Base-by-base conservation (phyloP, 2,329 filamentous ascomycete genomes). In the Remersonia thermophila region DNA sequence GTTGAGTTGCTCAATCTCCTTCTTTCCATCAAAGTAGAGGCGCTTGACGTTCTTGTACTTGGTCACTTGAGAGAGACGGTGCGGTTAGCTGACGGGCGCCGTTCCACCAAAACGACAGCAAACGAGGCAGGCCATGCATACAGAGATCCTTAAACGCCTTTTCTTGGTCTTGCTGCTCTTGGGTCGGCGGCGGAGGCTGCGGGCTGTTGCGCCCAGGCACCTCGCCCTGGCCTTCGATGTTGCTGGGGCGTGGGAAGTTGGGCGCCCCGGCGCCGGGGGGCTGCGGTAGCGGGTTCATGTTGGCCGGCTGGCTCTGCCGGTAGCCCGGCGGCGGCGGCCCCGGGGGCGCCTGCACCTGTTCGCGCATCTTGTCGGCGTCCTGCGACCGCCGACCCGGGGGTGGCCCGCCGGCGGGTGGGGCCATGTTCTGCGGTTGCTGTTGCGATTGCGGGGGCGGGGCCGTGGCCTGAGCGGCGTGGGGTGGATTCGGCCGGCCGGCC, bases 11-110 rank as follows among this genome's bases (percentile, higher is more conserved):
- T 95, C 87, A 36, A 96, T 89, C 60, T 95, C 87, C 12, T 78
- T 71, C 55, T 93, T 91, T 53, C 89, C 86, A 46, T 96, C 91
- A 57, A 96, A 96, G 56, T 95, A 98, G 51, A 95, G 83, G 38
- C 86, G 79, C 65, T 98, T 98, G 39, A 98, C 89, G 55, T 95
- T 94, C 57, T 93, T 93, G 57, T 98, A 98, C 63, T 98, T 98
- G 47, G 76, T 77, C 53, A 91, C 87, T 94, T 51, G 51, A 61
- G 51, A 61, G 17, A 16, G 17, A 28, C 20, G 32, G 62, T 23
- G 38, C 57, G 50, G 43, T 73, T 25, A 56, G 49, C 29, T 37
- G 35, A 35, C n/a, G n/a, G n/a, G n/a, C n/a, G n/a, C n/a, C n/a
- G 35, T n/a, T 14, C 38, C 26, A 30, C 7, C 32, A 11, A 15